Evolutionary conservation across 1,284 basidiomycete species (phyloP), one percentile per base, ranked within the genome.

Genomic region (Cutaneotrichosporon spelunceum): DNA sequence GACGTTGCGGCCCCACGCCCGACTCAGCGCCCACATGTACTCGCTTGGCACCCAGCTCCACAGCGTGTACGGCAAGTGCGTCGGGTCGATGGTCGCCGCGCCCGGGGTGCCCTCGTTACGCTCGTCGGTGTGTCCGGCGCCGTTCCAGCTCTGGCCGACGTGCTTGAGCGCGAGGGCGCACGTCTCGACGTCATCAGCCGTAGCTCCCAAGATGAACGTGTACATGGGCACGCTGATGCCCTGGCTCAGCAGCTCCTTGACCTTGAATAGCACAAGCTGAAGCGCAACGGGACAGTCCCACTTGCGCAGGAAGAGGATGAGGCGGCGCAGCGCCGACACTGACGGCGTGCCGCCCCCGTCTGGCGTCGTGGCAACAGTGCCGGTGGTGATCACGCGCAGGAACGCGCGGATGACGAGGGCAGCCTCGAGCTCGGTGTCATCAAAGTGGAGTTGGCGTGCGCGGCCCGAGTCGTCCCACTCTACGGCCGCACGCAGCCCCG

Each of bases 21-120:
- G 54, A 27, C 50, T 57, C 19, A 65, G 57, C 24, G 63, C 63
- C 57, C 60, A 56, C 63, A 61, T 59, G 54, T 65, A 65, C 26
- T 61, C 63, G 16, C 19, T n/a, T 19, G 63, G 63, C 19, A 65
- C 57, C 57, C 59, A 58, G 39, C 57, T 53, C 63, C 63, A 64
- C 16, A 61, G 56, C 29, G 63, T 57, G 24, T 55, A 58, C 5
- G 63, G 63, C n/a, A 64, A 44, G 34, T 63, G 59, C 54, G 55
- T 59, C 16, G 58, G 62, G 26, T 63, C 62, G 26, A 63, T 53
- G 23, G 59, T 61, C 16, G 47, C 4, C 1, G 53, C 56, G 19
- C 61, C 61, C 8, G 61, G 61, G 21, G 59, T 61, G n/a, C 59
- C 59, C 39, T 61, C 59, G 36, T 53, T 52, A 10, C 59, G 59